Evolutionary conservation across 148 eudicot species (phyloP).

Genomic region (Spergularia bocconei): DNA sequence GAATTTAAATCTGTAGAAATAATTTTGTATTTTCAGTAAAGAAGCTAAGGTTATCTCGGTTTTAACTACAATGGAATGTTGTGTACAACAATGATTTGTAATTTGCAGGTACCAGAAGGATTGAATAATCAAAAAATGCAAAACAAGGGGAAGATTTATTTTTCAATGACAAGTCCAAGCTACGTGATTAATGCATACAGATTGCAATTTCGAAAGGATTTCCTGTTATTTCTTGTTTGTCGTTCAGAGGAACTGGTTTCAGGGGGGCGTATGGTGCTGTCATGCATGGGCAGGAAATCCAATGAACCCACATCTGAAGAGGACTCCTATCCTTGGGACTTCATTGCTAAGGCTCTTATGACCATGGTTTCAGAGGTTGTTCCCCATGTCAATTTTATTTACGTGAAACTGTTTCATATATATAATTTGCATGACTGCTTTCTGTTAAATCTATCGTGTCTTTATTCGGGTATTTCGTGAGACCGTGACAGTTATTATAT

Average conservation of each 20-base stretch:
- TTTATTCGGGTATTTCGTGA: no score
- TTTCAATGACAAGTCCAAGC: slow-evolving; percentile 47
- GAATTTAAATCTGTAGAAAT: no score
- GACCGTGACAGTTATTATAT: no score
- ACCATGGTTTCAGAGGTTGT: slow-evolving; percentile 47
- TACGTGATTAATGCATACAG: slow-evolving; percentile 46
- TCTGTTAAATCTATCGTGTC: no score
- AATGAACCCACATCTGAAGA: slow-evolving; percentile 28
- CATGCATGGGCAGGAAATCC: slow-evolving; percentile 48
- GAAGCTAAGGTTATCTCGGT: no score
- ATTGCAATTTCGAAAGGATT: slow-evolving; percentile 48
- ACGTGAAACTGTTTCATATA: neutral
- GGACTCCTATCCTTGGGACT: slow-evolving; percentile 51
- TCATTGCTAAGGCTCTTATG: slow-evolving; percentile 50
- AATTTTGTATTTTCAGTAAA: no score
- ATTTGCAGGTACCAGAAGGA: slow-evolving; percentile 39
- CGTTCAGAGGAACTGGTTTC: slow-evolving; percentile 56
- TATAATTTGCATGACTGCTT: neutral
- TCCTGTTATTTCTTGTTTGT: slow-evolving; percentile 38
- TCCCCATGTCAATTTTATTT: neutral
- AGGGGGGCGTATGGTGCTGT: slow-evolving; percentile 65
- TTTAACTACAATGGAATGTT: neutral
- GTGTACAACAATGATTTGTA: no score
- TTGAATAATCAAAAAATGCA: slow-evolving; percentile 24
- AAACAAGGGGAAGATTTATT: slow-evolving; percentile 60